Evolutionary conservation across 305 asterid species (phyloP).

Genomic region (Withania somnifera): DNA sequence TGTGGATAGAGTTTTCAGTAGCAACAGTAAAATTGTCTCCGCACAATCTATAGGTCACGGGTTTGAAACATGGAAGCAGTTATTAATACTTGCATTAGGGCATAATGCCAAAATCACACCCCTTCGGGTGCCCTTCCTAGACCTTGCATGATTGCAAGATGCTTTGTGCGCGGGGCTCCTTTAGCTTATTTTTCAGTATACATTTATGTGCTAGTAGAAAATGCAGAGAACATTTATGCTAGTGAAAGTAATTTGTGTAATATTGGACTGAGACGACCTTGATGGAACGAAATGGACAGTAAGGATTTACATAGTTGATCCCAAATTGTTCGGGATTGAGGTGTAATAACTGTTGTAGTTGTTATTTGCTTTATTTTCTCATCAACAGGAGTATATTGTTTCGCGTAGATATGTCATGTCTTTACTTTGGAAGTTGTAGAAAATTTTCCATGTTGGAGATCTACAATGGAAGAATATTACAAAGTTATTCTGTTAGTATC

Average conservation of each 20-base stretch:
- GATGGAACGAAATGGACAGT: neutral
- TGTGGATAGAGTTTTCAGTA: neutral
- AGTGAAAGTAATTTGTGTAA: neutral
- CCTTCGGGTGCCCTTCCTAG: too few species aligned
- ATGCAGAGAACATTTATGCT: neutral
- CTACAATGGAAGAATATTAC: conserved; percentile 41
- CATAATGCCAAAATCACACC: too few species aligned
- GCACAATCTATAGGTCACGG: too few species aligned
- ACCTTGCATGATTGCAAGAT: too few species aligned
- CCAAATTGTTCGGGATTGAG: neutral
- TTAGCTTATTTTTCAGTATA: neutral
- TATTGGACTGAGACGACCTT: neutral
- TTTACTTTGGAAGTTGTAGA: conserved; percentile 12
- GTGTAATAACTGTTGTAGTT: neutral
- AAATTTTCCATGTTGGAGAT: conserved; percentile 39
- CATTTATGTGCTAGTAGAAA: neutral
- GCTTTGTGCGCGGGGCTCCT: too few species aligned
- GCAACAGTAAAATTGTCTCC: too few species aligned
- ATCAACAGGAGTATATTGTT: neutral
- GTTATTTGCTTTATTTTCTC: neutral
- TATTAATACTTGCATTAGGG: too few species aligned
- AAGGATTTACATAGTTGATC: neutral
- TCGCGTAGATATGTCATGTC: neutral
- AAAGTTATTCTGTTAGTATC: conserved; percentile 28
- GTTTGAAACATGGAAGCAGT: too few species aligned